These are phyloP conservation scores for Scedosporium boydii DNA, from an alignment of 2,329 filamentous ascomycete genomes.

Conservation along the genomic window DNA sequence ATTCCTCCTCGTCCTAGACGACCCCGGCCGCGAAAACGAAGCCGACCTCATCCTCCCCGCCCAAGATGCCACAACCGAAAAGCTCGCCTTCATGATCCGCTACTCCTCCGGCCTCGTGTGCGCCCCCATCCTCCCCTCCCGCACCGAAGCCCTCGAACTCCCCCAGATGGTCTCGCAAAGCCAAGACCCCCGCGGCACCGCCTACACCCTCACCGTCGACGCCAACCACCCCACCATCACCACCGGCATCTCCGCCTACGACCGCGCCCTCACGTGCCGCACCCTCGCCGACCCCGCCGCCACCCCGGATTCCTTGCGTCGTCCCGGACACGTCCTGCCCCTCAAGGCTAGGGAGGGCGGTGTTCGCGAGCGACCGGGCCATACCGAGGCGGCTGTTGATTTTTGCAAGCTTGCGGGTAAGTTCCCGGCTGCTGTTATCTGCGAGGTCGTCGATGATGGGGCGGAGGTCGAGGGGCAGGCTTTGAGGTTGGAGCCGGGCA, in stretches of 20 bases:
- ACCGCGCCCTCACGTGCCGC: conserved; percentile 74
- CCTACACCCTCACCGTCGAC: conserved; percentile 88
- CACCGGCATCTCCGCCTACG: conserved; percentile 84
- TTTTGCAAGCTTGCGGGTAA: conserved; percentile 81
- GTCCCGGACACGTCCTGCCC: conserved; percentile 87
- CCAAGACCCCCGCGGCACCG: conserved; percentile 81
- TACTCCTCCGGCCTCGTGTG: conserved; percentile 88
- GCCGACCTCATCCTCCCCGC: conserved; percentile 96
- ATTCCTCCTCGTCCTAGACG: conserved; percentile 94
- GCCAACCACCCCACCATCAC: conserved; percentile 61
- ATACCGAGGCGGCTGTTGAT: conserved; percentile 91
- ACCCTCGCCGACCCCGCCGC: conserved; percentile 60
- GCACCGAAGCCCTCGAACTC: conserved; percentile 62
- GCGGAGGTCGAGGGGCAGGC: conserved; percentile 60
- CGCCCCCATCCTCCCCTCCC: conserved; percentile 64
- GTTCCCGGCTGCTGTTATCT: conserved; percentile 69
- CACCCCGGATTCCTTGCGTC: conserved; percentile 54
- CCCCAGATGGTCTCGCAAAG: conserved; percentile 74
- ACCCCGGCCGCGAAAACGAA: conserved; percentile 89
- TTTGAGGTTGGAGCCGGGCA: conserved; percentile 59
- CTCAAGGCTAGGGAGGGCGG: conserved; percentile 71
- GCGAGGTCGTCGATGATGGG: conserved; percentile 85
- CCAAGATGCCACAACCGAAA: conserved; percentile 69
- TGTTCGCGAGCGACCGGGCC: conserved; percentile 68
- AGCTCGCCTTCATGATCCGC: conserved; percentile 95